Evolutionary conservation across 306 rosid genomes (phyloP), one percentile per base, ranked within the genome.

Genomic region (Sindora glabra): DNA sequence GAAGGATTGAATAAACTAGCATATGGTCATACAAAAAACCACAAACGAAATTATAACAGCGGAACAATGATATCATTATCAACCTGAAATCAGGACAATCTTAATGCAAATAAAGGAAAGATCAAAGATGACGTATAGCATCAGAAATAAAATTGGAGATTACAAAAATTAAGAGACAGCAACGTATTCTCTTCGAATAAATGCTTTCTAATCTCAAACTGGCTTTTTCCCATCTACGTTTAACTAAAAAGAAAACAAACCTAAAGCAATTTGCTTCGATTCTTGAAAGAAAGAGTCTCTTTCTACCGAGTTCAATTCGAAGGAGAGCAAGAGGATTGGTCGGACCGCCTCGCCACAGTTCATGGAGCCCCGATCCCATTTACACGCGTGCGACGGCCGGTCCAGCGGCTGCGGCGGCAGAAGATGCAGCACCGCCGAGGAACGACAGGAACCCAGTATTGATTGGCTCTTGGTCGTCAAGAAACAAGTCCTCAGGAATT

Each of bases 401-500:
- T 32, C 76, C 86, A 6, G 85, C 79, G 5, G 76, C 73, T 0
- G 77, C 61, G 6, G 69, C 75, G 22, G 75, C 70, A 22, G 76
- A 65, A 4, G 71, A 39, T 40, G 85, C 69, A 14, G 87, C 87
- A 4, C 79, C 74, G 18, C 87, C 87, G 10, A 82, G 81, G 75
- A 82, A 82, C 0, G 87, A 82, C 67, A 82, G 81, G 26, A 82
- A 68, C 4, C 87, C 87, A n/a, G 74, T 54, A 70, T 65, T 82
- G 6, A 62, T 59, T 0, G 81, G 84, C 72, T 82, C 87, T 19
- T 78, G 81, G 8, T 82, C 81, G 71, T 82, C 87, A 1, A 78
- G 81, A 59, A 81, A 81, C 32, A 81, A 74, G 22, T 81, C 87
- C 69, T 81, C 87, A 8, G 87, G 87, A 68, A 78, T 79, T 71